Evolutionary conservation across 257 asterid species (phyloP), one percentile per base, ranked within the genome.

Genomic region (Jacaranda copaia): DNA sequence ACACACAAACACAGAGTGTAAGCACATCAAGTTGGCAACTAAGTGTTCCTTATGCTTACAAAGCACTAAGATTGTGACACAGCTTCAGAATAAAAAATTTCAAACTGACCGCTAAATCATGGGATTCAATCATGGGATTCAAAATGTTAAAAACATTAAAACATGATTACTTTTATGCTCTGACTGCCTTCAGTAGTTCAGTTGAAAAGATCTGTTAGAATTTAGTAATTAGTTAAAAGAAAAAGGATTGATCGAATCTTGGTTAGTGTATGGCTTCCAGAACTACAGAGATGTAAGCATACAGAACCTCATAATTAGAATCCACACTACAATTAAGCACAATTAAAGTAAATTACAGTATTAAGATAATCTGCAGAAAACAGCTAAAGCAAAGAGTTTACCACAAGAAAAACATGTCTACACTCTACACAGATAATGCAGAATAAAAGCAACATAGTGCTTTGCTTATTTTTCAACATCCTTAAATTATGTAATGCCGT

Each of bases 11-110:
- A 68, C 1, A 19, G 20, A 67, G 42, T 13, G 55, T 49, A 75
- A 75, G 57, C 20, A 48, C 72, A 67, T 67, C 51, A 43, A 45
- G 68, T 32, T 45, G 75, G 76, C 32, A 61, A 38, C 43, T 36
- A 35, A 56, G 2, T 45, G 48, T n/a, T 5, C 19, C 52, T 52
- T 46, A 25, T 63, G 65, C 73, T 25, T 10, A 8, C 35, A 56
- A 43, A 45, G 49, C 18, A 64, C 38, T 55, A 63, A 36, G 73
- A 16, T 46, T 53, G 53, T 38, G 77, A 69, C 39, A 8, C 18
- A 71, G 55, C 61, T 70, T 62, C 40, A 68, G 57, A 39, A 53
- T 36, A 43, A 36, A 48, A 16, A 8, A 56, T 14, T 32, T 46
- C 69, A 16, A 77, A 12, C 48, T 45, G 51, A 46, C 43, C 46